Evolutionary conservation across 208 protist genomes (phyloP).

Genomic region (Trypanosoma rangeli): DNA sequence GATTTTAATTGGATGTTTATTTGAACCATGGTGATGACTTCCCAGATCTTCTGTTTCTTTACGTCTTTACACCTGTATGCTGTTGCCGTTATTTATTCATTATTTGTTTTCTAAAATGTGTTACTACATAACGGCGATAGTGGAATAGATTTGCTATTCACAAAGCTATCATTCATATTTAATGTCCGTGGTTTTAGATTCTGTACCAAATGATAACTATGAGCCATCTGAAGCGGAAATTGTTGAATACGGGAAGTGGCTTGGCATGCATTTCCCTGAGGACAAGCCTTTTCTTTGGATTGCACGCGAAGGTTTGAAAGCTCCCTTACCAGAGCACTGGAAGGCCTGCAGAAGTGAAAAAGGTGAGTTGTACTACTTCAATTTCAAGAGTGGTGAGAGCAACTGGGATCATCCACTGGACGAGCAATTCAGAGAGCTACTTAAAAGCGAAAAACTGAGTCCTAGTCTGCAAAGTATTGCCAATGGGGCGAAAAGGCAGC

Average conservation of each 20-base stretch:
- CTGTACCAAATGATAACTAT: slow-evolving; percentile 78
- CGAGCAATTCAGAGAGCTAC: slow-evolving; percentile 90
- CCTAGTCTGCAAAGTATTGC: slow-evolving; percentile 33
- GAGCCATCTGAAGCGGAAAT: slow-evolving; percentile 93
- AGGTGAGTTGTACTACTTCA: slow-evolving; percentile 96
- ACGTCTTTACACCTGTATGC: neutral
- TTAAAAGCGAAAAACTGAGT: slow-evolving; percentile 56
- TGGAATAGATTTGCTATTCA: neutral
- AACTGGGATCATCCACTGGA: slow-evolving; percentile 96
- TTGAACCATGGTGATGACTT: too few relatives aligned
- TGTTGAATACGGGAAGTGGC: slow-evolving; percentile 94
- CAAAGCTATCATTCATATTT: neutral
- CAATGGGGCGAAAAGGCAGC: slow-evolving; percentile 25
- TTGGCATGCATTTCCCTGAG: slow-evolving; percentile 92
- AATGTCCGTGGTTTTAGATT: slow-evolving; percentile 88
- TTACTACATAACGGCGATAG: neutral
- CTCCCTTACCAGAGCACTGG: slow-evolving; percentile 93
- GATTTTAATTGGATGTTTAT: too few relatives aligned
- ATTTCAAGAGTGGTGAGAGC: slow-evolving; percentile 91
- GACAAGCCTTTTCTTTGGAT: slow-evolving; percentile 94
- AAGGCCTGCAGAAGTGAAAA: slow-evolving; percentile 93
- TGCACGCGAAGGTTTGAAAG: slow-evolving; percentile 93
- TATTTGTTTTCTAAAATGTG: neutral
- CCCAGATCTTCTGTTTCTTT: neutral
- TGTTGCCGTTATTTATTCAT: neutral